Percentiles rank a stretch among this genome's conserved stretches.
These are phyloP conservation scores for Citrullus mucosospermus DNA, from an alignment of 306 rosid species.

Conservation along the genomic window DNA sequence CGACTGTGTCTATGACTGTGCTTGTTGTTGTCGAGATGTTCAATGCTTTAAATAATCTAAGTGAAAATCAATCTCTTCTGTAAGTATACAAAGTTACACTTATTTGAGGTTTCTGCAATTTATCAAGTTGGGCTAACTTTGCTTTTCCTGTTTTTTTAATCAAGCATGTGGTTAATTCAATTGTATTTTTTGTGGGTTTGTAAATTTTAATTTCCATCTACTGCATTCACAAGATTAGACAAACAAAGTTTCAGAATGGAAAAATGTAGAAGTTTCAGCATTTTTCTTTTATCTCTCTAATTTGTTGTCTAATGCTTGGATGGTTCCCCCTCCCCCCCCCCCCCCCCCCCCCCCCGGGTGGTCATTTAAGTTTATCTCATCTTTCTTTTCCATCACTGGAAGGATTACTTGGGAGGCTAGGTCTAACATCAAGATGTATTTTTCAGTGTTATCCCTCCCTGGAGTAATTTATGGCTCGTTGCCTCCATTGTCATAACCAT, in stretches of 20 bases:
- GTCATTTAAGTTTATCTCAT: not conserved
- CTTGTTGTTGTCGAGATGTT: conserved; percentile 98
- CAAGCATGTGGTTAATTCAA: not conserved
- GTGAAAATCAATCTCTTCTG: conserved; percentile 97
- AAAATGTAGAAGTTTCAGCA: not conserved
- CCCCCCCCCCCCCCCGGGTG: too few relatives aligned
- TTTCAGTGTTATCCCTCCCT: conserved; percentile 85
- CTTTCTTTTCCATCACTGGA: not conserved
- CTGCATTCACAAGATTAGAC: too few relatives aligned
- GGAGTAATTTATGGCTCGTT: conserved; percentile 97
- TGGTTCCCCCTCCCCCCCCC: too few relatives aligned
- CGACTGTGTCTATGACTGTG: conserved; percentile 95
- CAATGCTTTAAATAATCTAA: conserved; percentile 94
- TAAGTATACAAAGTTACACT: conserved; percentile 31
- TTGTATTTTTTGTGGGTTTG: not conserved
- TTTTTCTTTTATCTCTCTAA: not conserved
- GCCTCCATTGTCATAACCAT: conserved; percentile 79
- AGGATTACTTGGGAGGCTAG: not conserved
- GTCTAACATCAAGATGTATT: conserved; percentile 4
- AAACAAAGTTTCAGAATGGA: too few relatives aligned
- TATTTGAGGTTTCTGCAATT: not conserved
- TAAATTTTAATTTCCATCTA: too few relatives aligned
- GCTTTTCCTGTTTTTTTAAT: not conserved
- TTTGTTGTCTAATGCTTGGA: not conserved
- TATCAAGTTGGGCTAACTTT: not conserved